Evolutionary conservation across 2,329 filamentous ascomycete genomes (phyloP).

Genomic region (Neopestalotiopsis clavispora): DNA sequence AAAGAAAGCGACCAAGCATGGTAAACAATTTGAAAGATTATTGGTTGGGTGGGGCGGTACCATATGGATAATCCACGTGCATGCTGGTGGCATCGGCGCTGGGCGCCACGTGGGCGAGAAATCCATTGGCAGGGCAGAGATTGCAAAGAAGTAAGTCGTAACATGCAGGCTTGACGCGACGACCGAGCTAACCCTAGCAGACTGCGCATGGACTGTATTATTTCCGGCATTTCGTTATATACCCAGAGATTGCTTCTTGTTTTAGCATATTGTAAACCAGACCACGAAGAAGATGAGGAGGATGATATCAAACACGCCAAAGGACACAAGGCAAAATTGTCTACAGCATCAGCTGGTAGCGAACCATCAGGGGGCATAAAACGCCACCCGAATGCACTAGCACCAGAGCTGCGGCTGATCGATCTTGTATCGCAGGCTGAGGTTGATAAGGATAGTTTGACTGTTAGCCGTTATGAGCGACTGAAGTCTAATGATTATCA

Average conservation of each 20-base stretch:
- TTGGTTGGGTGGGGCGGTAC: constrained; percentile 95
- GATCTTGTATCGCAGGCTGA: constrained; percentile 87
- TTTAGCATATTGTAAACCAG: constrained; percentile 84
- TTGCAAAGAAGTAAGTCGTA: constrained; percentile 82
- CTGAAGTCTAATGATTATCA: constrained; percentile 92
- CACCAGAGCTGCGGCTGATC: constrained; percentile 89
- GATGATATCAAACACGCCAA: constrained; percentile 33
- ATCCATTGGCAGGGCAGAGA: constrained; percentile 81
- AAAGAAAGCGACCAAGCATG: constrained; percentile 50
- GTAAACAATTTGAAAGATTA: constrained; percentile 71
- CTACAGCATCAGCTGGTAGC: constrained; percentile 54
- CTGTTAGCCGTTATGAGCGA: constrained; percentile 84
- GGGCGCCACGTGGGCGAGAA: constrained; percentile 73
- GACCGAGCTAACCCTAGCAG: constrained; percentile 49
- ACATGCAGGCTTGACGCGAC: background rate
- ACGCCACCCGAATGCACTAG: constrained; percentile 77
- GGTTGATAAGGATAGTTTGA: constrained; percentile 84
- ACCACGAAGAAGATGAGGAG: constrained; percentile 64
- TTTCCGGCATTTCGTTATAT: constrained; percentile 96
- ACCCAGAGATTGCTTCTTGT: constrained; percentile 89
- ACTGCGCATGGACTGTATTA: constrained; percentile 94
- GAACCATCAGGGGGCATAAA: constrained; percentile 69
- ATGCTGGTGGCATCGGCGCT: constrained; percentile 71
- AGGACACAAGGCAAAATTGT: constrained; percentile 47
- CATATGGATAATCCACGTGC: constrained; percentile 93